Base-by-base conservation (phyloP, 495 filamentous ascomycete genomes). In the Durotheca rogersii region DNA sequence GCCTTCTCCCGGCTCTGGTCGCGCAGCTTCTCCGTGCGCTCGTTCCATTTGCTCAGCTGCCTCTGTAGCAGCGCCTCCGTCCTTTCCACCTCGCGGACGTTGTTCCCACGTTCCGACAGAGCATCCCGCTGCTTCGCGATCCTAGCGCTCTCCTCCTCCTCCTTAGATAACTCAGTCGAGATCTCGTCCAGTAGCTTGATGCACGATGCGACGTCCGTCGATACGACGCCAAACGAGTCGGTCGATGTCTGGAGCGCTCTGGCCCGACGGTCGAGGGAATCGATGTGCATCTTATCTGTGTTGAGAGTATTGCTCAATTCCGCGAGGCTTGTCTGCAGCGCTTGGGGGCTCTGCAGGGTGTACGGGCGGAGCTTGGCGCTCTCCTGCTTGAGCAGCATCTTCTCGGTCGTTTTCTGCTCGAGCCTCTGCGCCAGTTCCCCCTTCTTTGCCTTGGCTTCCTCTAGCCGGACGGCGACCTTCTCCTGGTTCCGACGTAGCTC, bases 101-200 rank as follows among this genome's bases (percentile, higher is more conserved):
- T 90, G 40, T 90, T 90, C 18, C 87, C 87, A 20, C 88, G 81
- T 53, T 95, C 89, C 1, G 86, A 85, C 19, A 98, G 81, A 4
- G 89, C 88, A 48, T 96, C 93, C 47, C 86, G 79, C 60, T 95
- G 90, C 53, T 81, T 81, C 6, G 81, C 75, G 25, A 90, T 93
- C 53, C 86, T 82, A 5, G 80, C 75, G 48, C 84, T 82, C 60
- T 92, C 90, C 39, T 96, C 93, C 5, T 96, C 92, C 66, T 96
- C 90, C 65, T 90, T 95, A 7, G 83, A 72, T 7, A 98, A 69
- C 64, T 96, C 93, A 32, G 73, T 74, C 1, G 84, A 77, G 25
- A 96, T 87, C 44, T 97, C 94, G 32, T 94, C 87, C 2, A 98
- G 83, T 19, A 96, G 76, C 62, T 90, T 91, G 38, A 88, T 87